Evolutionary conservation across 2,329 filamentous ascomycete genomes (phyloP).

Genomic region (Aspergillus alliaceus): DNA sequence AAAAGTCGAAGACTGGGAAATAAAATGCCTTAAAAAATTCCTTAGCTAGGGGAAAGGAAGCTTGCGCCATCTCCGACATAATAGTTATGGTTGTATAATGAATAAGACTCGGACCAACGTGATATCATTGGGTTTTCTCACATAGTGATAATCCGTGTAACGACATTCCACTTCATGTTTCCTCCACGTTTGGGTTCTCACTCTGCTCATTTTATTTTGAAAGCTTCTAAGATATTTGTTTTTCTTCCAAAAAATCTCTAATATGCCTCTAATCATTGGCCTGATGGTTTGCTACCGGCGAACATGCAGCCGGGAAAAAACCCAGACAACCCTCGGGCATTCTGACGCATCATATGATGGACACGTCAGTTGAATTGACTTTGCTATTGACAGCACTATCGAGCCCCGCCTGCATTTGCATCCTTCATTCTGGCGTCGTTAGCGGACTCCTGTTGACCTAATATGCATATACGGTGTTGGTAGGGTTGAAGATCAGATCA

Average conservation of each 20-base stretch:
- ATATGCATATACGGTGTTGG: background rate
- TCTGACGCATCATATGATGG: slow-evolving; percentile 9
- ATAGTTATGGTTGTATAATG: slow-evolving; percentile 15
- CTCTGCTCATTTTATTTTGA: background rate
- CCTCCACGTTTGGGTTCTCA: background rate
- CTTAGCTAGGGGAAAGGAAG: background rate
- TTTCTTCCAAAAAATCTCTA: too few species aligned
- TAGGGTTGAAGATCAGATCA: background rate
- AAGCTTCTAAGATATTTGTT: too few species aligned
- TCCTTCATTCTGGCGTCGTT: slow-evolving; percentile 4
- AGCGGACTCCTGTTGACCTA: background rate
- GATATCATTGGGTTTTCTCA: background rate
- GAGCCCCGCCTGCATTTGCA: slow-evolving; percentile 8
- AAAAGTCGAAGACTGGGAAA: slow-evolving; percentile 58
- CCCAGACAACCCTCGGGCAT: background rate
- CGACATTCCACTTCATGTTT: background rate
- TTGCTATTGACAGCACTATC: slow-evolving; percentile 16
- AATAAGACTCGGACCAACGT: slow-evolving; percentile 5
- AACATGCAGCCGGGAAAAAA: too few species aligned
- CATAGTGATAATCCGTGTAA: background rate
- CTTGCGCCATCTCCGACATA: background rate
- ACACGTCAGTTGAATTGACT: slow-evolving; percentile 4
- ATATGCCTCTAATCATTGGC: too few species aligned
- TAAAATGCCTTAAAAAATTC: slow-evolving; percentile 17
- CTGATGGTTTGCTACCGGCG: too few species aligned